Percentiles rank a stretch among this genome's conserved stretches.
Evolutionary conservation across 2,329 filamentous ascomycete species (phyloP).

Genomic region (Xylaria arbuscula): DNA sequence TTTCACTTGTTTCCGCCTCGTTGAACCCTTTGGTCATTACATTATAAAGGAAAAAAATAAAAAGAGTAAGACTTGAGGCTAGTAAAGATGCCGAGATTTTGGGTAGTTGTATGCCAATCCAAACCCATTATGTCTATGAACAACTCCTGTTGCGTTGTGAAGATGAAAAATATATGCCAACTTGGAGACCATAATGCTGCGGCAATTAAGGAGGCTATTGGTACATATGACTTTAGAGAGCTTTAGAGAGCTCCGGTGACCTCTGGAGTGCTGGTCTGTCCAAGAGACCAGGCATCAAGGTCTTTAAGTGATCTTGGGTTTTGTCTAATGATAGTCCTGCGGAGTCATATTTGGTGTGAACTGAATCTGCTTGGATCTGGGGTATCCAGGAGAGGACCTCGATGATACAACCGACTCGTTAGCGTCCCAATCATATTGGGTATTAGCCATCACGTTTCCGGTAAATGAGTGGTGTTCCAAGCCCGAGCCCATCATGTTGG

Average conservation of each 20-base stretch:
- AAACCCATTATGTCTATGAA: conserved; percentile 29
- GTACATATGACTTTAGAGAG: conserved; percentile 39
- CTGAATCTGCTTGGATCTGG: conserved; percentile 57
- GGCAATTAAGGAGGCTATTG: conserved; percentile 38
- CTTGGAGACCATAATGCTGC: conserved; percentile 37
- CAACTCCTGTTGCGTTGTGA: conserved; percentile 28
- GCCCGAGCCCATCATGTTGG: conserved; percentile 55
- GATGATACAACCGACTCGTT: conserved; percentile 56
- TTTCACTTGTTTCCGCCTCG: conserved; percentile 38
- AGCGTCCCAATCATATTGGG: conserved; percentile 65
- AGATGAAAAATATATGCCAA: conserved; percentile 38
- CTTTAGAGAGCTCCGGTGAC: conserved; percentile 19
- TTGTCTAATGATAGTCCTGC: conserved; percentile 52
- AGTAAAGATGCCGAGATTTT: conserved; percentile 25
- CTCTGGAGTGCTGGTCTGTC: conserved; percentile 6
- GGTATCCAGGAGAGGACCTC: conserved; percentile 53
- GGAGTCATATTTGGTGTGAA: conserved; percentile 61
- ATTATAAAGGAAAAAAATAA: conserved; percentile 40
- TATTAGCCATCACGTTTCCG: conserved; percentile 52
- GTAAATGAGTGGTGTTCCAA: conserved; percentile 52
- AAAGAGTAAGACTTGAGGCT: background rate
- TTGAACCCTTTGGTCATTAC: conserved; percentile 45
- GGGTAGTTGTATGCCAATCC: conserved; percentile 27
- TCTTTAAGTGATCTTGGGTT: conserved; percentile 12
- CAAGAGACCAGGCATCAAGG: conserved; percentile 4